phyloP scores from a whole-genome alignment of 306 rosid species.

The Lagenaria siceraria region DNA sequence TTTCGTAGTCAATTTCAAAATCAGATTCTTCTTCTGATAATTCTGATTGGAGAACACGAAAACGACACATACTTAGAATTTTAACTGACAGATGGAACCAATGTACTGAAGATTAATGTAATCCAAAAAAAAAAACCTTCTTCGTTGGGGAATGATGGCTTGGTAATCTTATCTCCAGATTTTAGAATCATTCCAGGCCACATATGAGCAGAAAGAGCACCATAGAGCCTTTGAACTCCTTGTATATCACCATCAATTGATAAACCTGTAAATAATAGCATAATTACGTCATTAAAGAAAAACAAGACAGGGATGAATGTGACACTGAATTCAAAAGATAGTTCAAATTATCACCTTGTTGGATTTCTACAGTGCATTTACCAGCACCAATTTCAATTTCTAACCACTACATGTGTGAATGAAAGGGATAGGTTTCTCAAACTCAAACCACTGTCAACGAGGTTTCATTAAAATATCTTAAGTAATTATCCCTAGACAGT shows the following conservation, averaged over 20 bases:
- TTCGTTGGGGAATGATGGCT: slow-evolving; percentile 46
- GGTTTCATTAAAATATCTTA: not conserved
- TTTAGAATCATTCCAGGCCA: slow-evolving; percentile 95
- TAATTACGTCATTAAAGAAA: not conserved
- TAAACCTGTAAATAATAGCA: slow-evolving; percentile 42
- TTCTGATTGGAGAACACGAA: slow-evolving; percentile 28
- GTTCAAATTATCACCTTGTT: not conserved
- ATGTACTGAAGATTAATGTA: not conserved
- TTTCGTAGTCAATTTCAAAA: slow-evolving; percentile 66
- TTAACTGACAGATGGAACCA: not conserved
- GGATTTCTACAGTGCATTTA: not conserved
- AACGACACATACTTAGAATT: slow-evolving; percentile 6
- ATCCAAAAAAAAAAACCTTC: slow-evolving; percentile 34
- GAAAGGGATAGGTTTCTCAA: not conserved
- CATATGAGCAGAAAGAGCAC: slow-evolving; percentile 89
- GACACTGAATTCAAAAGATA: not conserved
- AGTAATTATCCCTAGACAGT: not conserved
- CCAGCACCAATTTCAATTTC: not conserved
- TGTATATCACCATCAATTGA: slow-evolving; percentile 74
- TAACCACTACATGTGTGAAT: not conserved
- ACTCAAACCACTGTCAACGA: not conserved
- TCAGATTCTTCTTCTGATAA: slow-evolving; percentile 82
- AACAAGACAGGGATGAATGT: not conserved
- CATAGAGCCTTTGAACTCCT: slow-evolving; percentile 76
- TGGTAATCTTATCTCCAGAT: slow-evolving; percentile 57